phyloP scores from a whole-genome alignment of 2,329 filamentous ascomycete species.

The Rhynchosporium graminicola region DNA sequence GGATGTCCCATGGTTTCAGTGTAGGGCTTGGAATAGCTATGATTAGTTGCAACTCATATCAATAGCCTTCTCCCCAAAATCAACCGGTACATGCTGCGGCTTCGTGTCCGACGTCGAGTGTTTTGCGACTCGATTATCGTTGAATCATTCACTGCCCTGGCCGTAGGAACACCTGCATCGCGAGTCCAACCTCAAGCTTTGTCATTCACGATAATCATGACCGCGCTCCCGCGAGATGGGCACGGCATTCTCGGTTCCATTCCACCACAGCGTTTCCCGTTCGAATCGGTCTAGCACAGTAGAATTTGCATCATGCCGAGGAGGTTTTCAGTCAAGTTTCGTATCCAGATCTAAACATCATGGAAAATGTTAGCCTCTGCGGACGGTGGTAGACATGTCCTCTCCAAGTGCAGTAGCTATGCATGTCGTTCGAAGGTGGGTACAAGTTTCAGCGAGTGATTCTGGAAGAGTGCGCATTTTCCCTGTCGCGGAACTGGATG shows the following conservation, averaged over 20 bases:
- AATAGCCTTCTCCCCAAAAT: slow-evolving; percentile 4
- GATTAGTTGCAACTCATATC: no score
- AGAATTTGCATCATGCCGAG: slow-evolving; percentile 49
- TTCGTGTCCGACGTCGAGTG: slow-evolving; percentile 29
- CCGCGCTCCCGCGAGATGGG: slow-evolving; percentile 28
- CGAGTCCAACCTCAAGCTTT: slow-evolving; percentile 30
- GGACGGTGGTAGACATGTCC: slow-evolving; percentile 48
- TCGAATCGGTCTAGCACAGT: slow-evolving; percentile 48
- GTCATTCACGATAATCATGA: slow-evolving; percentile 36
- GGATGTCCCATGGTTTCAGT: no score
- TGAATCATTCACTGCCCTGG: slow-evolving; percentile 36
- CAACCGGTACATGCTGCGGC: slow-evolving; percentile 29
- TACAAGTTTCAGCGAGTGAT: slow-evolving; percentile 53
- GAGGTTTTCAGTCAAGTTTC: slow-evolving; percentile 47
- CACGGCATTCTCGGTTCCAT: slow-evolving; percentile 29
- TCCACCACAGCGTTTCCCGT: slow-evolving; percentile 32
- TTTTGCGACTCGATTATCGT: slow-evolving; percentile 32
- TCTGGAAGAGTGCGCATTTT: slow-evolving; percentile 49
- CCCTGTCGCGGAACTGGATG: slow-evolving; percentile 38
- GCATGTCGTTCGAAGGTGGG: slow-evolving; percentile 53
- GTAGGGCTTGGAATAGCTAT: no score
- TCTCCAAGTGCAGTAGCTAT: slow-evolving; percentile 48
- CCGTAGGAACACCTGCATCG: slow-evolving; percentile 33
- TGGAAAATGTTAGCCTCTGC: slow-evolving; percentile 49
- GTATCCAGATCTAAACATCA: slow-evolving; percentile 49